phyloP scores from a whole-genome alignment of 2,329 filamentous ascomycete species.

The Arthrinium phaeospermum region DNA sequence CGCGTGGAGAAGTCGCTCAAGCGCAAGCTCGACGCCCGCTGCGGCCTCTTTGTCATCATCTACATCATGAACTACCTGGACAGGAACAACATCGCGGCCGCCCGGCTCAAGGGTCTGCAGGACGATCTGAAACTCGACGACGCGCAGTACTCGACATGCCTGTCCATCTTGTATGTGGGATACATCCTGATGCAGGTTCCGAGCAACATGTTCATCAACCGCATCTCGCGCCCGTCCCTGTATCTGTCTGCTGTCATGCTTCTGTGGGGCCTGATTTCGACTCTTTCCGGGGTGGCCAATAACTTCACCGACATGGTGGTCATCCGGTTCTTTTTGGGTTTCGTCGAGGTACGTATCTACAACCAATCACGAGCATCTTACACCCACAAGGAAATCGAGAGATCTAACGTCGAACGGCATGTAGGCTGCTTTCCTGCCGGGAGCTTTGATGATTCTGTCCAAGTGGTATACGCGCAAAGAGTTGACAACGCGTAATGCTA shows the following conservation, averaged over 20 bases:
- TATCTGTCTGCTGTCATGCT: conserved; percentile 60
- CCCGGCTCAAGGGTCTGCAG: conserved; percentile 68
- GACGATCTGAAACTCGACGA: conserved; percentile 54
- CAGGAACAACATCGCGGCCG: conserved; percentile 71
- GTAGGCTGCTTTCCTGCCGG: conserved; percentile 69
- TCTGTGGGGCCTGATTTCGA: conserved; percentile 66
- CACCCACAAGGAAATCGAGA: neutral
- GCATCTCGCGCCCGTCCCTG: conserved; percentile 55
- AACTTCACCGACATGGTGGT: conserved; percentile 61
- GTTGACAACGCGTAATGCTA: conserved; percentile 58
- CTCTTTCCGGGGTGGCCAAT: conserved; percentile 56
- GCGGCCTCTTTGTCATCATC: conserved; percentile 72
- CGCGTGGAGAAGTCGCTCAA: conserved; percentile 68
- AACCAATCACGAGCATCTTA: neutral
- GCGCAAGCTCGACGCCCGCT: conserved; percentile 74
- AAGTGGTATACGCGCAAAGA: conserved; percentile 71
- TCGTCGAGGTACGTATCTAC: conserved; percentile 47
- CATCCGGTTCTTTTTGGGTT: conserved; percentile 65
- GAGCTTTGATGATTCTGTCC: conserved; percentile 66
- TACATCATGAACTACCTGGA: conserved; percentile 80
- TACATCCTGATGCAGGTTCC: conserved; percentile 70
- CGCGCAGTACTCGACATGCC: conserved; percentile 67
- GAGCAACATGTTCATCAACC: conserved; percentile 62
- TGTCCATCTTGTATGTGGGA: conserved; percentile 69
- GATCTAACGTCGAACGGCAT: neutral